Percentiles rank a stretch among this genome's conserved stretches.
Evolutionary conservation across 371 early-diverging fungal species (phyloP).

Genomic region (Mortierella sp.): DNA sequence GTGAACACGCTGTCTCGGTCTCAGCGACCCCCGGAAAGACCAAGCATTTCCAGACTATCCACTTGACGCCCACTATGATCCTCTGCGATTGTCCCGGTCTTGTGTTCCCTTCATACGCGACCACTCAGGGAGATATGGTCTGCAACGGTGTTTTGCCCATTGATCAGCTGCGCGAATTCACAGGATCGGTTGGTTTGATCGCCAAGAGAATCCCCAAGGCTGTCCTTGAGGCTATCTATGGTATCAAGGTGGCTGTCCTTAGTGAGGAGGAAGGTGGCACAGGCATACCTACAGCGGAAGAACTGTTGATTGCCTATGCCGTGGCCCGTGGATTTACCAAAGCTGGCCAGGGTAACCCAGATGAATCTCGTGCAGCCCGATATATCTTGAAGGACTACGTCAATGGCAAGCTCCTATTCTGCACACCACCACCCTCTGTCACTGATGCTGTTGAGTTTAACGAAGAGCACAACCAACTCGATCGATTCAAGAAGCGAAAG

Average conservation of each 20-base stretch:
- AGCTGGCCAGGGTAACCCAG: conserved; percentile 95
- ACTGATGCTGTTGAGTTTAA: conserved; percentile 75
- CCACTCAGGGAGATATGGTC: conserved; percentile 98
- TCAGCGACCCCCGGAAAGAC: conserved; percentile 99
- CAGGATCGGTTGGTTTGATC: conserved; percentile 88
- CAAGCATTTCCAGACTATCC: conserved; percentile 98
- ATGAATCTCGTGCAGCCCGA: conserved; percentile 96
- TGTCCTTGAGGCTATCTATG: conserved; percentile 92
- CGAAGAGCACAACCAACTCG: conserved; percentile 73
- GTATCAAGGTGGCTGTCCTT: conserved; percentile 84
- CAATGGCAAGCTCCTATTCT: conserved; percentile 89
- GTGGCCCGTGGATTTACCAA: conserved; percentile 93
- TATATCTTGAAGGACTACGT: conserved; percentile 97
- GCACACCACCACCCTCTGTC: conserved; percentile 82
- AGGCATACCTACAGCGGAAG: conserved; percentile 86
- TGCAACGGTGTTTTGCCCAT: conserved; percentile 99
- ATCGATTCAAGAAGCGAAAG: conserved; percentile 68
- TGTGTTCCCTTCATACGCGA: conserved; percentile 99
- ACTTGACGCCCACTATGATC: conserved; percentile 81
- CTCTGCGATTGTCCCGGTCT: conserved; percentile 99
- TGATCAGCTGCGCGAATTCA: conserved; percentile 97
- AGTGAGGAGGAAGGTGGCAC: conserved; percentile 85
- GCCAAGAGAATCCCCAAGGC: conserved; percentile 89
- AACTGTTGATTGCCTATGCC: conserved; percentile 83
- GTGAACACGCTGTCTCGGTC: conserved; percentile 96